Base-by-base conservation (phyloP, 805 yeast species). In the Candida gorgasii region DNA sequence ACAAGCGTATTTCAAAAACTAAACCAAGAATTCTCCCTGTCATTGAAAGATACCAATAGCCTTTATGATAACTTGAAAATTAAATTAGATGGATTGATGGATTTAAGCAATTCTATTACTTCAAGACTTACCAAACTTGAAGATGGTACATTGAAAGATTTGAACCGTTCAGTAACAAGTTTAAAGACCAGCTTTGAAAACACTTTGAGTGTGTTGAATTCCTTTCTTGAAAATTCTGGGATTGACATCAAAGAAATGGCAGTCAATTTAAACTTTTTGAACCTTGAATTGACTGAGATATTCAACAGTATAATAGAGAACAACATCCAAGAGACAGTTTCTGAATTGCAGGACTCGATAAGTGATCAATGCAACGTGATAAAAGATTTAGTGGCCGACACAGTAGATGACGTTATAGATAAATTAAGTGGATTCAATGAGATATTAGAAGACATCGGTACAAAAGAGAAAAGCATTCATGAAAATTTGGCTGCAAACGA, bases 1-100 rank as follows among this genome's bases (percentile, higher is more conserved):
- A 78, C 83, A 0, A 43, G 43, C 17, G 17, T 53, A 2, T 51
- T 55, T 32, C 40, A 45, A 7, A 40, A 42, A 12, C 36, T 49
- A 5, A 23, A 33, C 13, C 18, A 31, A 8, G 38, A 46, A 16
- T 22, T 40, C 5, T 22, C 20, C 6, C 17, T 16, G 2, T 19
- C 47, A 1, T 34, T 40, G 4, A 24, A 41, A 5, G 31, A 16
- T 9, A 27, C 43, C 7, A 46, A 48, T 8, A 49, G 46, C 11
- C 17, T 23, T 8, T 45, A 42, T 19, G 24, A 20, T 1, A 24
- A 24, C 8, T 33, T 57, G 9, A 37, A 43, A 30, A 5, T 17
- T 2, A 54, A 50, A 36, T 47, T 57, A 38, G 49, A 50, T 12
- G 40, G 36, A 0, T 16, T 55, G 12, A 13, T 34, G 20, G 23